Conservation (phyloP, 495 filamentous ascomycete species). For the Penicillium subrubescens region DNA sequence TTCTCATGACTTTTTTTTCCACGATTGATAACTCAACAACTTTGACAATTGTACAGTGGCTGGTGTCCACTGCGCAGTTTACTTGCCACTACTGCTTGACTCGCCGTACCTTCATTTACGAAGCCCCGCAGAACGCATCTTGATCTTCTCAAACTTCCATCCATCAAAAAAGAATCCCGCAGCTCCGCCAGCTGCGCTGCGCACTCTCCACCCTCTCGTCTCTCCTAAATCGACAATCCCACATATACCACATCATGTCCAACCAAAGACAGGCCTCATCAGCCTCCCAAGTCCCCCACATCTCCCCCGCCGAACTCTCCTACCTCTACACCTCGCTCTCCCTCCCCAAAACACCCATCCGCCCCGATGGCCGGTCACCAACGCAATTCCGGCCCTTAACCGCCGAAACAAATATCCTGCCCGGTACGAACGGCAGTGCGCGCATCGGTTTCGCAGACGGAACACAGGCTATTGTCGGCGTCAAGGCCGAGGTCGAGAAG, state of each 20-base stretch:
- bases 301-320: conserved; percentile 94
- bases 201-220: background rate
- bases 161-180: conserved; percentile 3
- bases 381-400: conserved; percentile 87
- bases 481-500: conserved; percentile 90
- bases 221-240: background rate
- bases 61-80: background rate
- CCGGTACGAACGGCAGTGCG: conserved; percentile 87
- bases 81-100: background rate
- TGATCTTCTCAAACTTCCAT: background rate
- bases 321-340: conserved; percentile 90
- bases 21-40: conserved; percentile 14
- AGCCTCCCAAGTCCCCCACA: conserved; percentile 56
- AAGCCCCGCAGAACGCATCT: background rate
- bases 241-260: conserved; percentile 33
- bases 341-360: conserved; percentile 73
- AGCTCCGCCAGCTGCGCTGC: background rate
- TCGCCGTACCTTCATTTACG: background rate
- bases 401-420: conserved; percentile 87
- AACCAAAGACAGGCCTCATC: conserved; percentile 48
- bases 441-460: conserved; percentile 93
- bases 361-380: conserved; percentile 80
- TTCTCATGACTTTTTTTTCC: conserved; percentile 18
- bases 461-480: conserved; percentile 90
- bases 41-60: background rate